Percentiles rank a stretch among this genome's conserved stretches.
phyloP scores from a whole-genome alignment of 2,329 filamentous ascomycete species.

The Trichoderma breve region DNA sequence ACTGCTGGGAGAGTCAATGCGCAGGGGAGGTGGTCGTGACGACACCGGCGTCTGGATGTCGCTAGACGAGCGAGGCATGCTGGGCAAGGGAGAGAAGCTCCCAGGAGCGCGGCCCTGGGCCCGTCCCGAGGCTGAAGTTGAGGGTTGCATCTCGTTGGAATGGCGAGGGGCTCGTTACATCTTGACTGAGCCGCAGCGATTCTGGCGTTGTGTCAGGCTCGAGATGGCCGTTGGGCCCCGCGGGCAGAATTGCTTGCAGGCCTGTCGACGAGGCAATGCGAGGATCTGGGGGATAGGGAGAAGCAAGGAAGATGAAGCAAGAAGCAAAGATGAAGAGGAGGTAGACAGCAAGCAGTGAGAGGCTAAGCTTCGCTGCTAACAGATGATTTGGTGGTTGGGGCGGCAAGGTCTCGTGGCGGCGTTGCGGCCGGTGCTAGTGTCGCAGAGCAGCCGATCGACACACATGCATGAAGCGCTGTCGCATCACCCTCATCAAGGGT shows the following conservation, averaged over 20 bases:
- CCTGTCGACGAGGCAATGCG: background rate
- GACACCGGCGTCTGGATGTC: constrained; percentile 27
- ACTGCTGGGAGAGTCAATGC: constrained; percentile 31
- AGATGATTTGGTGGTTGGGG: background rate
- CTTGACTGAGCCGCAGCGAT: constrained; percentile 31
- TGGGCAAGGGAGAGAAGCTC: constrained; percentile 55
- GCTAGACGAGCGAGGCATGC: constrained; percentile 31
- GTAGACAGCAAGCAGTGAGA: background rate
- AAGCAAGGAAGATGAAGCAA: background rate
- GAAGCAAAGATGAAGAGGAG: background rate
- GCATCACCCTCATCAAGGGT: background rate
- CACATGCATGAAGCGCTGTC: background rate
- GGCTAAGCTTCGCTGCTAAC: background rate
- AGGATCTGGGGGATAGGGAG: background rate
- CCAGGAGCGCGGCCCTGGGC: constrained; percentile 49
- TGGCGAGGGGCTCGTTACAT: constrained; percentile 41
- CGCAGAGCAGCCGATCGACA: background rate
- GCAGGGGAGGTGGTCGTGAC: constrained; percentile 36
- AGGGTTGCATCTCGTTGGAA: constrained; percentile 47
- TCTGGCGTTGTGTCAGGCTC: background rate
- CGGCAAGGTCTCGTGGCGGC: background rate
- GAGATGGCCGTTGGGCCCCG: background rate
- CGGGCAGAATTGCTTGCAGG: background rate
- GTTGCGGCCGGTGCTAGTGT: background rate
- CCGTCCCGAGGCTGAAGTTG: constrained; percentile 30